A percentile compares a stretch with the other conserved stretches of the same genome.
phyloP scores from a whole-genome alignment of 768 basidiomycete species.

The Punctularia strigosozonata region DNA sequence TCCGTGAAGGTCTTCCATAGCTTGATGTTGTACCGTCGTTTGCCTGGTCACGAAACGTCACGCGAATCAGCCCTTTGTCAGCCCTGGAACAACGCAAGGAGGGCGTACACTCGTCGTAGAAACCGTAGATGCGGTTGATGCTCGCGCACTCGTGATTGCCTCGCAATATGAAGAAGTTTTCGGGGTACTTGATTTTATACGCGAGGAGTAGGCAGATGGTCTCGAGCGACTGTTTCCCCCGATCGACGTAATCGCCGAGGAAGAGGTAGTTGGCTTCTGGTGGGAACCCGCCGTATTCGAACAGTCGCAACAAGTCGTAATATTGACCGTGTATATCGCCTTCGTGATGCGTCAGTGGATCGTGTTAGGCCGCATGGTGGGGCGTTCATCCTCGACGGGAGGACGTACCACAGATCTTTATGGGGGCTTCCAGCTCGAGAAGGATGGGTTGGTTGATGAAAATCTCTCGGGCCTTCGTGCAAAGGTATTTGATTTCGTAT shows the following conservation, averaged over 20 bases:
- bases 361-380: neutral
- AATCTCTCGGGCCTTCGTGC: conserved; percentile 97
- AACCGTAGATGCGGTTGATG: conserved; percentile 99
- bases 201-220: conserved; percentile 98
- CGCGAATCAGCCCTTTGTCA: conserved; percentile 2
- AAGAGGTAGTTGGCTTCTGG: conserved; percentile 99
- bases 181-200: conserved; percentile 99
- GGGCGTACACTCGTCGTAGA: conserved; percentile 96
- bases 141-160: conserved; percentile 99
- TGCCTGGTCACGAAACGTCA: conserved; percentile 48
- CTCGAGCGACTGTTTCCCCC: conserved; percentile 97
- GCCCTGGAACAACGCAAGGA: conserved; percentile 1
- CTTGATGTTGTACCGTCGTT: conserved; percentile 99
- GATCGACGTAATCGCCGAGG: conserved; percentile 98
- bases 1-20: conserved; percentile 99
- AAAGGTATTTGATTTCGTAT: conserved; percentile 98
- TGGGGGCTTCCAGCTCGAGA: conserved; percentile 95
- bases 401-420: conserved; percentile 95
- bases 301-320: conserved; percentile 94
- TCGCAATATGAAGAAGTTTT: conserved; percentile 99
- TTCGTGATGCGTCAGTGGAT: conserved; percentile 22
- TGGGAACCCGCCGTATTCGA: conserved; percentile 98
- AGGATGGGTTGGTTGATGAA: conserved; percentile 99
- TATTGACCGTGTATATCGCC: conserved; percentile 99
- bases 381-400: conserved; percentile 1